phyloP scores from a whole-genome alignment of 257 asterid species.

The Nemophila menziesii region DNA sequence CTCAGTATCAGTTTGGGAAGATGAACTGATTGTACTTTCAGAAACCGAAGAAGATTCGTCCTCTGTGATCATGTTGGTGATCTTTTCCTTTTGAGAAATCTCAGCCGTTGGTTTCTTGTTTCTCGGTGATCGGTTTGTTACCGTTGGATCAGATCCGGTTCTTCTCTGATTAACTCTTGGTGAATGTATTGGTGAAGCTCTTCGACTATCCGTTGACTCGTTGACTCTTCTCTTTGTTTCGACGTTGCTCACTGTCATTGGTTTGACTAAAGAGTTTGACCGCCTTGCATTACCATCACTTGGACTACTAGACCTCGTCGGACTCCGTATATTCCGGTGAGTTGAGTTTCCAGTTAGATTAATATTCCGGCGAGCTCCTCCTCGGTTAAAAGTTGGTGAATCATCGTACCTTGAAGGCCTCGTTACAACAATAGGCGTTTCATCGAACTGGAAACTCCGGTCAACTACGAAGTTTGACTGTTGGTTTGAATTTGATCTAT shows the following conservation, averaged over 20 bases:
- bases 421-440: constrained; percentile 52
- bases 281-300: constrained; percentile 37
- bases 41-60: constrained; percentile 75
- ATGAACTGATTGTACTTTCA: constrained; percentile 57
- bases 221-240: constrained; percentile 43
- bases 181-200: constrained; percentile 46
- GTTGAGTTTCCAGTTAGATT: constrained; percentile 35
- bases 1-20: constrained; percentile 63
- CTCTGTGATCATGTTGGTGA: constrained; percentile 30
- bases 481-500: constrained; percentile 25
- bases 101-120: constrained; percentile 29
- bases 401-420: constrained; percentile 38
- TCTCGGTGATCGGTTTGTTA: constrained; percentile 33
- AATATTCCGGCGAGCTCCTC: constrained; percentile 27
- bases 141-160: constrained; percentile 28
- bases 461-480: constrained; percentile 38
- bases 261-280: constrained; percentile 42
- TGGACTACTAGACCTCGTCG: constrained; percentile 34
- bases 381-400: constrained; percentile 26
- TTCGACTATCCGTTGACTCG: constrained; percentile 35
- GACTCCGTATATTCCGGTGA: constrained; percentile 33
- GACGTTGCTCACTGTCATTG: constrained; percentile 40
- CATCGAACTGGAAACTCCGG: constrained; percentile 23
- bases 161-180: constrained; percentile 50
- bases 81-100: constrained; percentile 40